These are phyloP conservation scores for Westerdykella ornata DNA, from an alignment of 2,329 filamentous ascomycete species.

Conservation along the genomic window DNA sequence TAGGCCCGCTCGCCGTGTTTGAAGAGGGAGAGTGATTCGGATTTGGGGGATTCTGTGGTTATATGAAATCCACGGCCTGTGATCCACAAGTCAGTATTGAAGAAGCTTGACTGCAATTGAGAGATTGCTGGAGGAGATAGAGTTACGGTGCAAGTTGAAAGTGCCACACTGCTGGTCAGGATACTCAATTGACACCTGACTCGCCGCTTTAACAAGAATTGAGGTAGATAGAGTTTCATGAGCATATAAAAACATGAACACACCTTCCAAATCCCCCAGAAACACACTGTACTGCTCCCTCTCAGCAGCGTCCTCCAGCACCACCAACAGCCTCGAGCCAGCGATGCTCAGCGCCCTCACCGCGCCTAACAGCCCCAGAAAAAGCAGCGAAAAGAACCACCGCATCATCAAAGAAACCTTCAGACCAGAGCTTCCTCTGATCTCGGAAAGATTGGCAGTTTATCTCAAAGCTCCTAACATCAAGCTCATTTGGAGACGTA, in stretches of 20 bases:
- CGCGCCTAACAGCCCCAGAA: slow-evolving; percentile 59
- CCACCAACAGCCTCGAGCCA: slow-evolving; percentile 74
- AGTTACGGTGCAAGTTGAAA: too few relatives aligned
- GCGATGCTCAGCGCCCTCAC: slow-evolving; percentile 71
- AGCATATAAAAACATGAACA: slow-evolving; percentile 17
- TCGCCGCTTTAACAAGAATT: too few relatives aligned
- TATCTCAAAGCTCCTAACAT: background rate
- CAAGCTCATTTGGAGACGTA: slow-evolving; percentile 34
- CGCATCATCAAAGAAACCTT: slow-evolving; percentile 64
- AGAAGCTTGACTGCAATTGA: background rate
- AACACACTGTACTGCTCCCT: slow-evolving; percentile 80
- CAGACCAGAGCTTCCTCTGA: slow-evolving; percentile 71
- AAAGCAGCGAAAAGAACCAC: slow-evolving; percentile 64
- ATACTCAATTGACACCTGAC: too few relatives aligned
- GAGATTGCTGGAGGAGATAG: background rate
- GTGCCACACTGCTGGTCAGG: too few relatives aligned
- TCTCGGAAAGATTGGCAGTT: slow-evolving; percentile 23
- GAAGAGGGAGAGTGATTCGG: slow-evolving; percentile 63
- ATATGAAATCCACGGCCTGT: slow-evolving; percentile 77
- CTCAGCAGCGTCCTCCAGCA: slow-evolving; percentile 75
- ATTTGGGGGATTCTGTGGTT: slow-evolving; percentile 60
- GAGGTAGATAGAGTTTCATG: too few relatives aligned
- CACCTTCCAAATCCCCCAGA: slow-evolving; percentile 64
- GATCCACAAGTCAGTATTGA: background rate
- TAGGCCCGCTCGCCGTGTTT: slow-evolving; percentile 79